phyloP scores from a whole-genome alignment of 2,329 filamentous ascomycete species.

The Tolypocladium inflatum region DNA sequence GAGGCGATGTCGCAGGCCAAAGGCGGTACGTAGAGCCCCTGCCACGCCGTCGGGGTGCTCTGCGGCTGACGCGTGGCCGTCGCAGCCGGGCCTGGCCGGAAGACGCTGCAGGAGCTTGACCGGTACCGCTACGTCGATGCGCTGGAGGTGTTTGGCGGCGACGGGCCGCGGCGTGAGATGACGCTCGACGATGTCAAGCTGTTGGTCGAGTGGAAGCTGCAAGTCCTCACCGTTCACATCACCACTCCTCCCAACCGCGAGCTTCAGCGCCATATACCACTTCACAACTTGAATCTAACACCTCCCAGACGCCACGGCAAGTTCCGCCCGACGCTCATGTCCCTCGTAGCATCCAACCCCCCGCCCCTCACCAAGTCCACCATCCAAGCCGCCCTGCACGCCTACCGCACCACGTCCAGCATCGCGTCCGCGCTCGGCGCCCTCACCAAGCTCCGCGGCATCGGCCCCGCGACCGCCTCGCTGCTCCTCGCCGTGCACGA shows the following conservation, averaged over 20 bases:
- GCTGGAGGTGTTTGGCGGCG: constrained; percentile 31
- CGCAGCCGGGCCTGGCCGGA: constrained; percentile 37
- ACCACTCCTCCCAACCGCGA: background rate
- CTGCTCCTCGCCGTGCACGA: constrained; percentile 60
- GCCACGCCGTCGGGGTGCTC: background rate
- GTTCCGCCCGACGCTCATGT: constrained; percentile 52
- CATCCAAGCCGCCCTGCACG: constrained; percentile 41
- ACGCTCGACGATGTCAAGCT: constrained; percentile 46
- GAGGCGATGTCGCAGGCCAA: constrained; percentile 35
- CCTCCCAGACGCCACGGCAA: constrained; percentile 46
- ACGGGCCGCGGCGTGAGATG: constrained; percentile 29
- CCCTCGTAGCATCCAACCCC: constrained; percentile 53
- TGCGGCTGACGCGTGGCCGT: background rate
- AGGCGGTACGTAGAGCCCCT: constrained; percentile 22
- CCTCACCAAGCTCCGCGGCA: constrained; percentile 56
- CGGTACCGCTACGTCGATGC: constrained; percentile 48
- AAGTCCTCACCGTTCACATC: constrained; percentile 18
- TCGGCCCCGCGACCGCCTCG: constrained; percentile 73
- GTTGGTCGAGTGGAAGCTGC: constrained; percentile 66
- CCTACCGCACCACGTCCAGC: constrained; percentile 29
- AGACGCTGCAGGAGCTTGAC: constrained; percentile 48
- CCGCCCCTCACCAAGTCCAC: constrained; percentile 32
- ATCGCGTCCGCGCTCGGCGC: constrained; percentile 32
- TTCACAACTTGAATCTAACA: background rate
- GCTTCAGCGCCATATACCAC: background rate